Evolutionary conservation across 2,329 filamentous ascomycete species (phyloP), one percentile per base, ranked within the genome.

Genomic region (Alternaria brassicae): DNA sequence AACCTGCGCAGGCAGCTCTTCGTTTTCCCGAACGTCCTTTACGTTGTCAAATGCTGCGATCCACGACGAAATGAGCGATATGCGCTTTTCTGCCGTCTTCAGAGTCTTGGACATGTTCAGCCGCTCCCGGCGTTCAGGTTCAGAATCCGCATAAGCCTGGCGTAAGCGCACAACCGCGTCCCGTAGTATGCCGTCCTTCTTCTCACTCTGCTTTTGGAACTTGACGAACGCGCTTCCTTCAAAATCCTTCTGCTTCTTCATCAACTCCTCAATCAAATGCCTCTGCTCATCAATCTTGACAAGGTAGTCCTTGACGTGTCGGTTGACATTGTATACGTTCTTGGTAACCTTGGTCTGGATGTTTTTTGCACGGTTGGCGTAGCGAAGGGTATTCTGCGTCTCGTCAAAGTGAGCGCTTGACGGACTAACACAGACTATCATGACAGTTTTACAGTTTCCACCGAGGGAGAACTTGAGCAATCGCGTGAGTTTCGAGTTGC

Each of bases 211-310:
- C 78, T 97, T 97, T 70, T 89, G 89, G 81, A 97, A 96, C 73
- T 98, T 98, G 68, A 86, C 84, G 68, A 94, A 94, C 49, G 92
- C 93, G 3, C 88, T 82, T 36, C 86, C 86, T 74, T 98, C 95
- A 4, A 89, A 89, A 56, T 98, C 91, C 76, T 93, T 96, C 74
- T 97, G 92, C 77, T 97, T 92, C 25, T 91, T 91, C 80, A 95
- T 93, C 55, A 99, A 86, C 76, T 98, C 93, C 69, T 96, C 97
- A 78, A 99, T 99, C 73, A 97, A 80, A n/a, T 89, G 90, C 85
- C 97, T 93, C 77, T 99, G 94, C 80, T 99, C 95, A 74, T 99
- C 94, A 71, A 99, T 99, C 85, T 98, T 98, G 82, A 97, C 95
- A 76, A 99, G 81, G 80, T 97, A 99, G 79, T 99, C 95, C 82